Evolutionary conservation across 177 flowering plant genomes (phyloP), one percentile per base, ranked within the genome.

Genomic region (Tripterygium wilfordii): DNA sequence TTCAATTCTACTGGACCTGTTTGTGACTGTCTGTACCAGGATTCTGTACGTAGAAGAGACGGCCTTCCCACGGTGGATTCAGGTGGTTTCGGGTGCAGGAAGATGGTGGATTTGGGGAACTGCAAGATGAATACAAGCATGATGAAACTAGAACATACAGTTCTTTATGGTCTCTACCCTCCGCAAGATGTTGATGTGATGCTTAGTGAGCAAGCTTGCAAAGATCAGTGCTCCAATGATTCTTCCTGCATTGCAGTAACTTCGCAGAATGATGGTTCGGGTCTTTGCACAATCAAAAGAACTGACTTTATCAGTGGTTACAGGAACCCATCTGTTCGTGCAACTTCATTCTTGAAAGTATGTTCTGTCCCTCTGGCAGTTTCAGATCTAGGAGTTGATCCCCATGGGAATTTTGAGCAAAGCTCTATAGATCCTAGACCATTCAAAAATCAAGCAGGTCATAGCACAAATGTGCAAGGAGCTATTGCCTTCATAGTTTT

Each of bases 351-450:
- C 64, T 42, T 74, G 66, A 75, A 75, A 47, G 71, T 66, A n/a
- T 78, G 83, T 49, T 60, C 57, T 26, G 71, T 69, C 51, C 83
- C 83, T 40, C 74, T 59, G 55, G 83, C 83, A 42, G 83, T 59
- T 48, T 63, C 74, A 23, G 56, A 75, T 35, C 50, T 25, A 41
- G 50, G 60, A 27, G 58, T 62, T 26, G 45, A 57, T 43, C 59
- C 64, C 17, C 64, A 49, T 16, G 38, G 15, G 19, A 48, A 39
- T 42, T 48, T 30, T 13, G 45, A 33, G 32, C 30, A 31, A 15
- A 33, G 45, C 36, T 48, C 55, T 23, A 2, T 57, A 15, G 16
- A 62, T 21, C 36, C 66, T 18, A 36, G 40, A 38, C 51, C 39
- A 36, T 45, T 48, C 21, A 14, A 26, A 0, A 40, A 53, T 36